Evolutionary conservation across 495 filamentous ascomycete species (phyloP), one percentile per base, ranked within the genome.

Genomic region (Parachaetomium inaequale): DNA sequence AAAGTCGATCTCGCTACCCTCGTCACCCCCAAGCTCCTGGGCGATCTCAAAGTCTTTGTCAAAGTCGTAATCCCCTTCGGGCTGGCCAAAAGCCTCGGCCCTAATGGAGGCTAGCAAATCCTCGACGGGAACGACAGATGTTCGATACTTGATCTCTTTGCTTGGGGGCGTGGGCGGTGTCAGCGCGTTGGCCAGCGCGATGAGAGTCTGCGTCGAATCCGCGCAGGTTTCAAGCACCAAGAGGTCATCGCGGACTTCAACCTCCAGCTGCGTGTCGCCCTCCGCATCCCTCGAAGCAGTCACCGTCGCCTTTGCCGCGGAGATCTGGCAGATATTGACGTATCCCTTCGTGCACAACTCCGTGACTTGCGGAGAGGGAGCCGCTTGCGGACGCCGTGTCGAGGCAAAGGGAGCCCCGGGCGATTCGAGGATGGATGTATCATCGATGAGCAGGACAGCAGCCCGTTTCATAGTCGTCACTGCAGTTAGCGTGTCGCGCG

Each of bases 131-230:
- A 95, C 85, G 26, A 96, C 84, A 58, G 93, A 84, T 2, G 93
- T 98, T 43, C 88, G 84, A 71, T 97, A 99, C 69, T 93, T 93
- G 59, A 85, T 81, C 57, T 88, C 86, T 50, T 87, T 88, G 66
- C 83, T 90, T 10, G 92, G 92, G 1, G 91, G 87, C 7, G 84
- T 83, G 3, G 95, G 94, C 25, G 93, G 94, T 12, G 85, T 85
- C 5, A 99, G 81, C 0, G 87, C 92, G 68, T 90, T 91, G 43
- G 94, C 71, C 60, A 94, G 83, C 17, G 81, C 85, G 54, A 95
- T 86, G 3, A 99, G 82, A 0, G 95, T 98, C 68, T 96, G 92
- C 0, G 94, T 98, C 11, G 95, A 98, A 74, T 99, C 95, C 17
- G 95, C 94, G 70, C 95, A 98, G 4, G 92, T 90, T 71, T 99